A percentile compares a stretch with the other conserved stretches of the same genome.
phyloP scores from a whole-genome alignment of 2,329 filamentous ascomycete genomes.

The Tolypocladium album region DNA sequence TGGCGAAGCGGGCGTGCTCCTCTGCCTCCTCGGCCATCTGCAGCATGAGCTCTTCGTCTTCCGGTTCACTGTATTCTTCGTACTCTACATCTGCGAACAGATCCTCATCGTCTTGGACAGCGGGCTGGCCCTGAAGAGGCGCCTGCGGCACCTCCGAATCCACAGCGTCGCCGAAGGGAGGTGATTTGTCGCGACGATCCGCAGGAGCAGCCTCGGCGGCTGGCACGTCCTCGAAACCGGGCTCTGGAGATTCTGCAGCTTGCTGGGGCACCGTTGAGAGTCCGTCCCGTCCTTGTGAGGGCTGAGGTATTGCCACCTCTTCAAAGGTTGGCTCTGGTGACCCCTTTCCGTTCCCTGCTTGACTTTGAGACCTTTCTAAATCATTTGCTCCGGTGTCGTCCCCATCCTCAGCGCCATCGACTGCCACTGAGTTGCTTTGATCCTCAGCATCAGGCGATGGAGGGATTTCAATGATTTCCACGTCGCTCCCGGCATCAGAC shows the following conservation, averaged over 20 bases:
- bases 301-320: slow-evolving; percentile 17
- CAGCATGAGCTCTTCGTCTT: slow-evolving; percentile 80
- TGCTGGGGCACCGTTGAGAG: slow-evolving; percentile 1
- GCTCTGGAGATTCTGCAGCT: slow-evolving; percentile 22
- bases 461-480: slow-evolving; percentile 45
- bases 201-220: slow-evolving; percentile 7
- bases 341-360: background rate
- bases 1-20: slow-evolving; percentile 88
- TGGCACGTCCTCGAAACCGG: slow-evolving; percentile 24
- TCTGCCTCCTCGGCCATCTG: slow-evolving; percentile 85
- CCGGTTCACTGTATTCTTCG: slow-evolving; percentile 70
- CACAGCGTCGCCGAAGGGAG: slow-evolving; percentile 7
- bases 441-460: slow-evolving; percentile 17
- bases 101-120: slow-evolving; percentile 24
- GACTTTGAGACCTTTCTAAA: background rate
- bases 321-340: slow-evolving; percentile 23
- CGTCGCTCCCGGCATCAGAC: slow-evolving; percentile 44
- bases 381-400: background rate
- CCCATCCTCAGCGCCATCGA: slow-evolving; percentile 5
- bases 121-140: background rate
- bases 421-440: background rate
- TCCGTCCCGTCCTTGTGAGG: slow-evolving; percentile 1
- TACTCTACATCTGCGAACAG: slow-evolving; percentile 52
- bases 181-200: background rate
- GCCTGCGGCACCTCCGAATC: background rate